Evolutionary conservation across 306 rosid species (phyloP).

Genomic region (Prunus mongolica): DNA sequence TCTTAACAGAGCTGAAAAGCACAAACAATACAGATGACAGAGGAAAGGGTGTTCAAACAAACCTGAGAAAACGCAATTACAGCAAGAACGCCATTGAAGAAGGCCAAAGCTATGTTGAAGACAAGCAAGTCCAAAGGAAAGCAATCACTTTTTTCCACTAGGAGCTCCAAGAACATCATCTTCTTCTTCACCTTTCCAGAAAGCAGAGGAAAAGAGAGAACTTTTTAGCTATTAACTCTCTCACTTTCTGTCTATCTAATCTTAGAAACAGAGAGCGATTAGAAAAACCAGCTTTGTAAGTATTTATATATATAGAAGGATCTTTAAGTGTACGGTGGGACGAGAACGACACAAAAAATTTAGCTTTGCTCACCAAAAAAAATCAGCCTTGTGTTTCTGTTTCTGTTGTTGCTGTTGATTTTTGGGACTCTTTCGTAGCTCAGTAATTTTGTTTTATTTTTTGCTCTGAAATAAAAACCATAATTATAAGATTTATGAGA

Average conservation of each 20-base stretch:
- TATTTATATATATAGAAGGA: not conserved
- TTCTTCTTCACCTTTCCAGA: not conserved
- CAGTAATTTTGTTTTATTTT: not conserved
- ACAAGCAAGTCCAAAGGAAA: constrained; percentile 39
- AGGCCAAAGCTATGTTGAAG: constrained; percentile 49
- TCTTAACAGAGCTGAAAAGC: not conserved
- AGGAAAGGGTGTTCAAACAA: not conserved
- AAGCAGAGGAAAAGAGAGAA: constrained; percentile 7
- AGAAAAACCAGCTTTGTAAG: not conserved
- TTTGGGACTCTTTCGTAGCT: not conserved
- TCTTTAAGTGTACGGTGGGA: not conserved
- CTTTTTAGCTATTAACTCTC: not conserved
- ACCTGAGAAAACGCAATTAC: constrained; percentile 59
- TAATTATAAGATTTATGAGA: not conserved
- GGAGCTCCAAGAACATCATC: constrained; percentile 21
- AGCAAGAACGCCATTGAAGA: constrained; percentile 47
- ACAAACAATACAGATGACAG: constrained; percentile 2
- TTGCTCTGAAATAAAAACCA: not conserved
- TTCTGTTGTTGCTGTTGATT: not conserved
- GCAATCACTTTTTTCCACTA: constrained; percentile 19
- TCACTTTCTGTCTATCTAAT: not conserved
- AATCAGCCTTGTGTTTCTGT: not conserved
- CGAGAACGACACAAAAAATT: not conserved
- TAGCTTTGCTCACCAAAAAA: not conserved
- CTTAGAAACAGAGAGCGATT: not conserved